Conservation (phyloP, 148 eudicot genomes). For the Amaranthus palmeri region DNA sequence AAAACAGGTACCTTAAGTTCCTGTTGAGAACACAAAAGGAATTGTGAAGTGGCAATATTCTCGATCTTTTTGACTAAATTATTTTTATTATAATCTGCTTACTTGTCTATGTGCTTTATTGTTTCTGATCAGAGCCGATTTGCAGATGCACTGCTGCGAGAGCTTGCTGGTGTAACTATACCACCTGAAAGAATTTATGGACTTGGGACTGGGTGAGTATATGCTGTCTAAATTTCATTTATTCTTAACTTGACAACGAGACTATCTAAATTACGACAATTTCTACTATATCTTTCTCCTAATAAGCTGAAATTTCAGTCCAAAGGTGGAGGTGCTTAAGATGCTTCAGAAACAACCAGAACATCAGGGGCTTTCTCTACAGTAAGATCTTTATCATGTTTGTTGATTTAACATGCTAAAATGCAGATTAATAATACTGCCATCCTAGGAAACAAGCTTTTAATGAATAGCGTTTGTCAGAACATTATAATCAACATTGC, state of each 20-base stretch:
- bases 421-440: neutral
- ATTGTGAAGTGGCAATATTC: neutral
- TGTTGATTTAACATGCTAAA: neutral
- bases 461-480: neutral
- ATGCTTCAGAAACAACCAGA: conserved; percentile 85
- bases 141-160: conserved; percentile 82
- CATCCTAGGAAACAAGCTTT: neutral
- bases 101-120: conserved; percentile 11
- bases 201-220: conserved; percentile 82
- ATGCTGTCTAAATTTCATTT: neutral
- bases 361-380: conserved; percentile 75
- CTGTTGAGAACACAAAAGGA: neutral
- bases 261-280: conserved; percentile 3
- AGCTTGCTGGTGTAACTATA: conserved; percentile 85
- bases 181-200: conserved; percentile 91
- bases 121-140: conserved; percentile 61
- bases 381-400: conserved; percentile 48
- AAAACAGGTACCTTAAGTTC: conserved; percentile 55
- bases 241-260: neutral
- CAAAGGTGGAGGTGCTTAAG: conserved; percentile 92
- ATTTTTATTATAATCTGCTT: neutral
- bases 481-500: neutral
- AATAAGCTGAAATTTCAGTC: conserved; percentile 38
- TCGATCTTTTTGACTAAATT: neutral
- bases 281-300: neutral